These are phyloP conservation scores for bread wheat (Triticum aestivum) DNA, from an alignment of 176 grass and related monocot species.

Conservation along the genomic window DNA sequence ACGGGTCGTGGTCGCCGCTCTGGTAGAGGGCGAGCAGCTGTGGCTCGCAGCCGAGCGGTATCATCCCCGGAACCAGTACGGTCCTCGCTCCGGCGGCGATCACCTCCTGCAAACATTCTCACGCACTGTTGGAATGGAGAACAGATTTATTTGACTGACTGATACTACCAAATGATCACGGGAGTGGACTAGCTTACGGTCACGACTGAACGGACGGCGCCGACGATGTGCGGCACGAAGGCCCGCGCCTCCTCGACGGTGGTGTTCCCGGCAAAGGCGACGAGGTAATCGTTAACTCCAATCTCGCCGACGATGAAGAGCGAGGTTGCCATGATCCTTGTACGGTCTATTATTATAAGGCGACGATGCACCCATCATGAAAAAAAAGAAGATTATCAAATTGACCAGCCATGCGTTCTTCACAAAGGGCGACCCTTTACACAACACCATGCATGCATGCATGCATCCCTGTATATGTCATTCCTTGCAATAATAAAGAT, in stretches of 20 bases:
- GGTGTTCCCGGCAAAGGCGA: slow-evolving; percentile 33
- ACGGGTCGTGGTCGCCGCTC: slow-evolving; percentile 40
- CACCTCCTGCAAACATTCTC: slow-evolving; percentile 15
- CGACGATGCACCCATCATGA: background rate
- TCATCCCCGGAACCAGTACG: slow-evolving; percentile 44
- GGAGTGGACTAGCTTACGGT: slow-evolving; percentile 10
- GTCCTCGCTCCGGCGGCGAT: slow-evolving; percentile 49
- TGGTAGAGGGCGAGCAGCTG: slow-evolving; percentile 33
- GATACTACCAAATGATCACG: background rate
- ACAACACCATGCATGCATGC: background rate
- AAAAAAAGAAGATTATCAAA: background rate
- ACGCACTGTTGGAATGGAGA: background rate
- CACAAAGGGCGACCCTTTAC: background rate
- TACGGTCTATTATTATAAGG: background rate
- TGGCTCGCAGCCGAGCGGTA: slow-evolving; percentile 57
- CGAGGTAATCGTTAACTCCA: slow-evolving; percentile 59
- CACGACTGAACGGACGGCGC: slow-evolving; percentile 29
- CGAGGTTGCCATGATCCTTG: background rate
- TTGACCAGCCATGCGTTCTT: background rate
- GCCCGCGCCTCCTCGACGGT: background rate
- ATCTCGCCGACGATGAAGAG: slow-evolving; percentile 50
- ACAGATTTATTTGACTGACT: background rate
- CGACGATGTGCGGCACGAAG: slow-evolving; percentile 46
- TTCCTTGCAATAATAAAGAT: too few species aligned
- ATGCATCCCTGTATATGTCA: background rate